Conservation (phyloP, 1,139 yeast species). For the Sugiyamaella neomexicana region DNA sequence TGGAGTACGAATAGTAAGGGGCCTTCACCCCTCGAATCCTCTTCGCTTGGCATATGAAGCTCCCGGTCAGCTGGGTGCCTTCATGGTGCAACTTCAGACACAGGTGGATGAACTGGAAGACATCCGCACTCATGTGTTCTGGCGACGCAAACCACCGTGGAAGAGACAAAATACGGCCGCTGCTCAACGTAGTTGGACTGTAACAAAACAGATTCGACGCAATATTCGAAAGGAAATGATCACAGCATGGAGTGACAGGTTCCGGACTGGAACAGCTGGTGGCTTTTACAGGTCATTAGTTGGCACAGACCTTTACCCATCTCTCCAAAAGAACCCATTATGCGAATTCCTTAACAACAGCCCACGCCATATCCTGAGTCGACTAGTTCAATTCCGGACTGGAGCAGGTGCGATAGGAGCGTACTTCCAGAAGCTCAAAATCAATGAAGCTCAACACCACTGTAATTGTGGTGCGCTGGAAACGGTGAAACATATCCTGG, state of each 20-base stretch:
- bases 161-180: background rate
- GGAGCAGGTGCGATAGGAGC: background rate
- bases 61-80: background rate
- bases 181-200: background rate
- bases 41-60: background rate
- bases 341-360: background rate
- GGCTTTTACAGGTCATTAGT: background rate
- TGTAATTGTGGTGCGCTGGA: background rate
- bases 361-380: background rate
- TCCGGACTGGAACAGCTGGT: background rate
- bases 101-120: background rate
- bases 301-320: background rate
- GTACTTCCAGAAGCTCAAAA: background rate
- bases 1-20: background rate
- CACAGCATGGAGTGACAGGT: background rate
- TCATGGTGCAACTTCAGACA: background rate
- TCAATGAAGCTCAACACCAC: background rate
- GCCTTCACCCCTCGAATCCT: constrained; percentile 2
- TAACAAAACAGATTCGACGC: background rate
- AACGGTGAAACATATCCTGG: background rate
- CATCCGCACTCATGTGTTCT: background rate
- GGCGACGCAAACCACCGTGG: background rate
- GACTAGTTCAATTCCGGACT: background rate
- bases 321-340: background rate
- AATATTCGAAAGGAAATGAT: background rate